A percentile compares a stretch with the other conserved stretches of the same genome.
These are phyloP conservation scores for Dendrostoma leiphaemia DNA, from an alignment of 2,329 filamentous ascomycete genomes.

Conservation along the genomic window DNA sequence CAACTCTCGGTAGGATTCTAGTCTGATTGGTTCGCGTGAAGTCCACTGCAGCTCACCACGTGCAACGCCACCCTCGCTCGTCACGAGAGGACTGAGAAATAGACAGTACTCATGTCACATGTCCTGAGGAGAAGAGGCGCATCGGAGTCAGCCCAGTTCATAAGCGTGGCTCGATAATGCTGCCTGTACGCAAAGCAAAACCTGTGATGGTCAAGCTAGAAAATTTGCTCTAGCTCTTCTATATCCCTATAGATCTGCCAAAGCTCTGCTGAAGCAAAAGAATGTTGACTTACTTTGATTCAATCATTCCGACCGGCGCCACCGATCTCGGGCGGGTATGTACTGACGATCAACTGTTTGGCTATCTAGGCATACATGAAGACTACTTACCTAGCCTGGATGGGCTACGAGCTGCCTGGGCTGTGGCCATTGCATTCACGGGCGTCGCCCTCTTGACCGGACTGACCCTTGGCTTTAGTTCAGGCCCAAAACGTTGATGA, in stretches of 20 bases:
- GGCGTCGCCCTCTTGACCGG: not conserved
- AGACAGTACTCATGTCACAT: no score
- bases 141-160: no score
- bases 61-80: no score
- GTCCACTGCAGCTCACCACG: not conserved
- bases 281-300: not conserved
- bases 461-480: not conserved
- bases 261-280: not conserved
- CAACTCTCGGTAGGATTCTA: no score
- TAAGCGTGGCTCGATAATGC: no score
- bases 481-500: no score
- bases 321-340: not conserved
- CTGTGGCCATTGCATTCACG: not conserved
- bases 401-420: not conserved
- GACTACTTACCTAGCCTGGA: not conserved
- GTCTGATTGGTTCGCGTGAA: not conserved
- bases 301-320: not conserved
- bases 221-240: not conserved
- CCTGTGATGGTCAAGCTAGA: not conserved
- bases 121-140: no score
- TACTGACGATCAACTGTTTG: not conserved
- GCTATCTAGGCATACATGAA: not conserved
- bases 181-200: no score
- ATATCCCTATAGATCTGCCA: not conserved
- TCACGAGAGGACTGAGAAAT: no score